Evolutionary conservation across 2,329 filamentous ascomycete genomes (phyloP).

Genomic region (Scleromitrula shiraiana): DNA sequence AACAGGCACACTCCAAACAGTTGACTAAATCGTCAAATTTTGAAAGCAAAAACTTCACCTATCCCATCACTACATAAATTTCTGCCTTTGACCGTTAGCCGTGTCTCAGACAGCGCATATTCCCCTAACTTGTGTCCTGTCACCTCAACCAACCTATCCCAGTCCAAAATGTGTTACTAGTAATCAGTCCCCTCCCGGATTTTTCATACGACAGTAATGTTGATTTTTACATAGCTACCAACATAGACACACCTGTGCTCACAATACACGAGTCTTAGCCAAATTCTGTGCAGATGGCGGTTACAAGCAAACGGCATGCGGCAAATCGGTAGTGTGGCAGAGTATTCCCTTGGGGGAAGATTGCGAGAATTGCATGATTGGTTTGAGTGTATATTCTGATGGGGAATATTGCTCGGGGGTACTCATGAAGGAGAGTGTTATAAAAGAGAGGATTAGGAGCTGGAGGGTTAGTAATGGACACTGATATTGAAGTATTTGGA

Average conservation of each 20-base stretch:
- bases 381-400: too few relatives aligned
- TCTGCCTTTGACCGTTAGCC: not conserved
- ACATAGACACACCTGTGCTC: conserved; percentile 25
- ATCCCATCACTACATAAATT: too few relatives aligned
- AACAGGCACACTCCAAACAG: too few relatives aligned
- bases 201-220: not conserved
- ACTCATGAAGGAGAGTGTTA: too few relatives aligned
- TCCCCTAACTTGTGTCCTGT: not conserved
- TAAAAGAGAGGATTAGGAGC: too few relatives aligned
- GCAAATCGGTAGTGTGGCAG: conserved; percentile 26
- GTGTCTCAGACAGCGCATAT: not conserved
- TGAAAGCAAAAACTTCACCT: too few relatives aligned
- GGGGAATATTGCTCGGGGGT: too few relatives aligned
- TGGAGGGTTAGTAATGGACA: too few relatives aligned
- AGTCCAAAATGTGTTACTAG: conserved; percentile 2
- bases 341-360: conserved; percentile 23
- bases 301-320: conserved; percentile 27
- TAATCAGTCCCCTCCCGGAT: not conserved
- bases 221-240: conserved; percentile 23
- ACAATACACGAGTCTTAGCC: conserved; percentile 23
- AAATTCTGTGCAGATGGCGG: conserved; percentile 22
- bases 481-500: too few relatives aligned
- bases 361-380: conserved; percentile 26
- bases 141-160: not conserved
- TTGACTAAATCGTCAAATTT: too few relatives aligned